These are phyloP conservation scores for Leishmania tarentolae DNA, from an alignment of 208 protist species.

Conservation along the genomic window DNA sequence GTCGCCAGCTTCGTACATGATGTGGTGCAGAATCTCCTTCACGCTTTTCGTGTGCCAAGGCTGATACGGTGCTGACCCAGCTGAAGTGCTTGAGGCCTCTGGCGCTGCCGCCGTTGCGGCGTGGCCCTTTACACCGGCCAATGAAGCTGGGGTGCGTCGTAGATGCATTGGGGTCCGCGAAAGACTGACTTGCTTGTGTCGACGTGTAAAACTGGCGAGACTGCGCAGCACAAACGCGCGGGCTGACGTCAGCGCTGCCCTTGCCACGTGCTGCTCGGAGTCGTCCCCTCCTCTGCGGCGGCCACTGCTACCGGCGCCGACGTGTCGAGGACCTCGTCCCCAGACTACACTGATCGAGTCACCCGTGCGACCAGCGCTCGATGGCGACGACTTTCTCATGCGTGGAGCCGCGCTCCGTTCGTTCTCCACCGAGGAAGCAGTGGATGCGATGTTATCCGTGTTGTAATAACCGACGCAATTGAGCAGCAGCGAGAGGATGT, in stretches of 20 bases:
- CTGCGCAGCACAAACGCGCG: conserved; percentile 69
- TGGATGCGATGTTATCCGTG: not conserved
- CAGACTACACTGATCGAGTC: not conserved
- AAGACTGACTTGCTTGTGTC: conserved; percentile 34
- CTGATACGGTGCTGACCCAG: not conserved
- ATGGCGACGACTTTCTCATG: not conserved
- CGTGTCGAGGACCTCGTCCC: not conserved
- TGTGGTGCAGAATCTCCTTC: conserved; percentile 36
- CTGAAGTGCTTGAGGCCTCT: not conserved
- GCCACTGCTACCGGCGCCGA: not conserved
- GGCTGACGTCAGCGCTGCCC: conserved; percentile 50
- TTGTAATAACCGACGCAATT: conserved; percentile 73
- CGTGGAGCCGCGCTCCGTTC: not conserved
- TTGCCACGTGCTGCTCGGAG: conserved; percentile 33
- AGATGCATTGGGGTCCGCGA: conserved; percentile 21
- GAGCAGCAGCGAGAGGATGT: conserved; percentile 80
- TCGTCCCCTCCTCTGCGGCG: conserved; percentile 1
- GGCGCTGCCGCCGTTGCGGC: too few species aligned
- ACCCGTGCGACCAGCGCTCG: not conserved
- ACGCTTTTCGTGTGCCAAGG: conserved; percentile 20
- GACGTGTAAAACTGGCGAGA: conserved; percentile 54
- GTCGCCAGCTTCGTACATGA: conserved; percentile 29
- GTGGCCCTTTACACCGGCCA: not conserved
- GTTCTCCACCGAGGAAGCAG: not conserved
- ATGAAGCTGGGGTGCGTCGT: not conserved